Conservation (phyloP, 208 protist species). For the Acanthamoeba divionensis region DNA sequence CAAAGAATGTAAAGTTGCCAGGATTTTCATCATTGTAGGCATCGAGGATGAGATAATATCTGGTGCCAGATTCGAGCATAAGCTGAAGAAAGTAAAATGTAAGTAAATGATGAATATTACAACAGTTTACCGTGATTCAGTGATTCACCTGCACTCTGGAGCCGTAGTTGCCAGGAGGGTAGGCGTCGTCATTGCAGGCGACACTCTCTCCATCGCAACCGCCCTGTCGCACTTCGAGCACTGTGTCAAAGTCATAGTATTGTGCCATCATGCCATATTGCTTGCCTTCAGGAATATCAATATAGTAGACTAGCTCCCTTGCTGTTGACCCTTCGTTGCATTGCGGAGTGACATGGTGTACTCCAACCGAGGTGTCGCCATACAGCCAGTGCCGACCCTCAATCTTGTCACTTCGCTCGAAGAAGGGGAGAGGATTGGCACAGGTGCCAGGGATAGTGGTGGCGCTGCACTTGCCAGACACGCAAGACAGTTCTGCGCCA, state of each 20-base stretch:
- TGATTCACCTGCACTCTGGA: too few species aligned
- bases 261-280: background rate
- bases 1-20: background rate
- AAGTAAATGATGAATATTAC: too few species aligned
- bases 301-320: background rate
- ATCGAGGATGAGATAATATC: background rate
- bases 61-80: background rate
- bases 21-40: background rate
- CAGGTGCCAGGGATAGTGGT: background rate
- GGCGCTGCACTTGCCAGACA: background rate
- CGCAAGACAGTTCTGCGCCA: background rate
- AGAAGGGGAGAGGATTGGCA: background rate
- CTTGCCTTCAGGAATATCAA: background rate
- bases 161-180: background rate
- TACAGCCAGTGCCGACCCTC: background rate
- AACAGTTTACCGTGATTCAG: too few species aligned
- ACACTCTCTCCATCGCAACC: background rate
- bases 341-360: background rate
- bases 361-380: background rate
- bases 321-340: background rate
- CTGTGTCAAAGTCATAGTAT: background rate
- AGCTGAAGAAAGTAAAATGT: too few species aligned
- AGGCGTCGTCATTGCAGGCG: background rate
- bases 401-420: background rate
- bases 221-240: background rate